These are phyloP conservation scores for Hygrocybe coccinea DNA, from an alignment of 768 basidiomycete genomes.

Conservation along the genomic window DNA sequence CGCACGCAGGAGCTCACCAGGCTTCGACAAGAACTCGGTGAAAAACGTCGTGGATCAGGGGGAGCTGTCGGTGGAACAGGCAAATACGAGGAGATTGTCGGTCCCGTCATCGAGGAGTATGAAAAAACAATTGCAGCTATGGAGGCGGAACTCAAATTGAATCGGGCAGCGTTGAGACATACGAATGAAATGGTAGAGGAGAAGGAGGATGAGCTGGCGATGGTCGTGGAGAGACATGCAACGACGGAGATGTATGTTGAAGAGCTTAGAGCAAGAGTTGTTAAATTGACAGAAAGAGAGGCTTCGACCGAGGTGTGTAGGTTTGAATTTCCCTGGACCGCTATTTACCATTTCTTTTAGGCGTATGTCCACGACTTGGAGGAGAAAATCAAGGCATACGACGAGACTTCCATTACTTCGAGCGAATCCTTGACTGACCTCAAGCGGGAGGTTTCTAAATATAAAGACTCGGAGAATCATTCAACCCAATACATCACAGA, in stretches of 20 bases:
- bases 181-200: constrained; percentile 92
- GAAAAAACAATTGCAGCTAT: constrained; percentile 94
- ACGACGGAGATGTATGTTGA: constrained; percentile 83
- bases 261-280: constrained; percentile 74
- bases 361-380: constrained; percentile 92
- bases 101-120: constrained; percentile 97
- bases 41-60: constrained; percentile 51
- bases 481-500: constrained; percentile 79
- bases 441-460: constrained; percentile 72
- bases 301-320: constrained; percentile 77
- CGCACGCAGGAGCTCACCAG: constrained; percentile 85
- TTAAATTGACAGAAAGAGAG: constrained; percentile 84
- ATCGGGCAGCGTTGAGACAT: constrained; percentile 79
- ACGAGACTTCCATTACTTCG: constrained; percentile 72
- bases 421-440: constrained; percentile 79
- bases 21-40: constrained; percentile 72
- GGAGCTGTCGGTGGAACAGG: constrained; percentile 65
- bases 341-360: constrained; percentile 37
- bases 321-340: constrained; percentile 9
- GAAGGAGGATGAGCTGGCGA: constrained; percentile 75
- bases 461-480: constrained; percentile 69
- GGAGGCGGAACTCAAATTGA: constrained; percentile 87
- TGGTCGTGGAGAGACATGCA: constrained; percentile 62
- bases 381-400: constrained; percentile 80
- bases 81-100: constrained; percentile 89